Conservation (phyloP, 257 asterid species). For the Fraxinus excelsior region DNA sequence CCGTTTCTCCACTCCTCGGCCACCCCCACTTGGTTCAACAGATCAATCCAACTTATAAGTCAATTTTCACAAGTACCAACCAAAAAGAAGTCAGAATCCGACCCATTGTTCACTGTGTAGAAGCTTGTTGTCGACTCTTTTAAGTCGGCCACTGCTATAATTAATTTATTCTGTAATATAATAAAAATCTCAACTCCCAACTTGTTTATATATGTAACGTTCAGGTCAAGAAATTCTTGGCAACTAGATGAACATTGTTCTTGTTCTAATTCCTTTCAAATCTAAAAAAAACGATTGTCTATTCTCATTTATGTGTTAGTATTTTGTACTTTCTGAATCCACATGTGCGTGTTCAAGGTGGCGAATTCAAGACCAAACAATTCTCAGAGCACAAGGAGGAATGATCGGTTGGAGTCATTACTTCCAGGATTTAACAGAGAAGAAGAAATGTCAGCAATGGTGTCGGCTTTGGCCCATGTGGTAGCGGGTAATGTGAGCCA, state of each 20-base stretch:
- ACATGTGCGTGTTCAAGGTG: conserved; percentile 37
- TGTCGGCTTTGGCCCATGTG: conserved; percentile 50
- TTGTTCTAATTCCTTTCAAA: too few relatives aligned
- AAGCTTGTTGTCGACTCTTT: not conserved
- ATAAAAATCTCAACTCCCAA: not conserved
- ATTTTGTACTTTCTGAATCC: not conserved
- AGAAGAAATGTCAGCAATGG: conserved; percentile 58
- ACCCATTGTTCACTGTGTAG: not conserved
- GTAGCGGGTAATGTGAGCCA: conserved; percentile 46
- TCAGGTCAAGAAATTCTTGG: not conserved
- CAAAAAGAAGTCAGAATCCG: not conserved
- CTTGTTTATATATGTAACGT: not conserved
- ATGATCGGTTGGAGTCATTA: conserved; percentile 29
- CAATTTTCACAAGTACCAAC: not conserved
- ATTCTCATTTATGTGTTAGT: not conserved
- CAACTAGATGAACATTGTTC: not conserved
- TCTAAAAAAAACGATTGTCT: too few relatives aligned
- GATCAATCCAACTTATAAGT: not conserved
- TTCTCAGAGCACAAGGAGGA: conserved; percentile 22
- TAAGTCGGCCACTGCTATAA: not conserved
- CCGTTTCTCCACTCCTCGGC: not conserved
- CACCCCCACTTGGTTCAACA: not conserved
- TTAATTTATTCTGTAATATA: not conserved
- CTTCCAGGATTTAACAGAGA: conserved; percentile 50
- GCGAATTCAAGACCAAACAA: conserved; percentile 40